Evolutionary conservation across 108 stramenopile species (phyloP).

Genomic region (Cyclostephanos invisitatus): DNA sequence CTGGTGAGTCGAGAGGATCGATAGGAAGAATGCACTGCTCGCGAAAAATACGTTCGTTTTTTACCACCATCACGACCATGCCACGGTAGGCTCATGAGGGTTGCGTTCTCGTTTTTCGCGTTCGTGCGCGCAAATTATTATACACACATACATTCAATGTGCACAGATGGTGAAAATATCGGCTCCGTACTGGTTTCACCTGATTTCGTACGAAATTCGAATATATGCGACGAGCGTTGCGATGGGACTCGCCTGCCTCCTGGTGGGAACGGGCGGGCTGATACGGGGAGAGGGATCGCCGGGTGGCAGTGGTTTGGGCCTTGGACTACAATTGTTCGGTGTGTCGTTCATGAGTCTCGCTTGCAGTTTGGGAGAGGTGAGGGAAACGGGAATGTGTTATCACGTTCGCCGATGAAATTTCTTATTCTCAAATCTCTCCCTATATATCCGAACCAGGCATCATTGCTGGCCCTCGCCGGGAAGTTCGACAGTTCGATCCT

Average conservation of each 20-base stretch:
- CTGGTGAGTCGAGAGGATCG: conserved; percentile 19
- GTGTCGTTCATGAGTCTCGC: conserved; percentile 71
- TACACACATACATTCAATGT: no score
- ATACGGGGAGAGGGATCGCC: not conserved
- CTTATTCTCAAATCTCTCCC: no score
- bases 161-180: conserved; percentile 51
- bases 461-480: conserved; percentile 79
- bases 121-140: no score
- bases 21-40: not conserved
- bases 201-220: conserved; percentile 63
- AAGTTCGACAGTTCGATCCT: conserved; percentile 37
- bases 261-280: conserved; percentile 55
- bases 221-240: conserved; percentile 46
- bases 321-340: conserved; percentile 61
- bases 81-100: no score
- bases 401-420: no score
- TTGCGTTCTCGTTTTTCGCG: no score
- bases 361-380: conserved; percentile 79
- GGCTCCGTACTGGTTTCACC: conserved; percentile 87
- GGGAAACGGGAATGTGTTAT: not conserved
- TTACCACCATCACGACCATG: no score
- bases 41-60: no score
- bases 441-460: conserved; percentile 39
- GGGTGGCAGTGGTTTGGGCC: not conserved
- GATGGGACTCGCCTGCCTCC: conserved; percentile 48